Conservation (phyloP, 2,329 filamentous ascomycete genomes). For the Sordariomycetes sp. region DNA sequence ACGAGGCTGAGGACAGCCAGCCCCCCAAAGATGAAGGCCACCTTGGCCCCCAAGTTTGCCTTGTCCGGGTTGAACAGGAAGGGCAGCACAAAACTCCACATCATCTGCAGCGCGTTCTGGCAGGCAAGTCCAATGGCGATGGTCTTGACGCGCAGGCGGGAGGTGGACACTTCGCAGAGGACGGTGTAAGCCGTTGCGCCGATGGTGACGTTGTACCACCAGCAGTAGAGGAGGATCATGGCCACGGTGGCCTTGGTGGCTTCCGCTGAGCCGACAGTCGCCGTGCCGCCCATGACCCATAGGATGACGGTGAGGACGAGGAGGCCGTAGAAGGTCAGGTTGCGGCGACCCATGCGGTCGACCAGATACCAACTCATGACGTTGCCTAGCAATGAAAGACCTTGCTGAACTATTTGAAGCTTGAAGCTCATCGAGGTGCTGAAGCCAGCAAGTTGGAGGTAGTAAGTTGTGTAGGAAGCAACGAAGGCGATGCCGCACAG, state of each 20-base stretch:
- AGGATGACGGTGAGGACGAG: slow-evolving; percentile 11
- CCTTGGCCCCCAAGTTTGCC: slow-evolving; percentile 7
- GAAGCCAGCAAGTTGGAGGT: slow-evolving; percentile 17
- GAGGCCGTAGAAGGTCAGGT: slow-evolving; percentile 16
- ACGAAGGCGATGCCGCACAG: slow-evolving; percentile 11
- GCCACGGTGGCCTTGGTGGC: slow-evolving; percentile 13
- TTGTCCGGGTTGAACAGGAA: slow-evolving; percentile 9
- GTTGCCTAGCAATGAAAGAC: slow-evolving; percentile 16
- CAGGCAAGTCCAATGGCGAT: slow-evolving; percentile 8
- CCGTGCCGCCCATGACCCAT: slow-evolving; percentile 17
- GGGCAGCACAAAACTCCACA: slow-evolving; percentile 7
- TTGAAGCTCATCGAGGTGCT: slow-evolving; percentile 14
- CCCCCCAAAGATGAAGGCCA: slow-evolving; percentile 8
- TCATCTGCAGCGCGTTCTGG: slow-evolving; percentile 7
- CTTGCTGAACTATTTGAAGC: slow-evolving; percentile 17
- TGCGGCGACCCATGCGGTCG: slow-evolving; percentile 17
- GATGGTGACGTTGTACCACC: slow-evolving; percentile 9
- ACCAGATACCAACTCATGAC: slow-evolving; percentile 14
- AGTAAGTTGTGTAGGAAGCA: slow-evolving; percentile 8
- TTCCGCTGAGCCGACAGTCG: slow-evolving; percentile 10
- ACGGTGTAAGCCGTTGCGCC: slow-evolving; percentile 13
- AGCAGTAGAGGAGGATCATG: slow-evolving; percentile 9
- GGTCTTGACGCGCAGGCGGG: slow-evolving; percentile 11
- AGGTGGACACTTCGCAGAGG: slow-evolving; percentile 12
- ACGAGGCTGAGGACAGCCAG: slow-evolving; percentile 6